Percentiles rank a stretch among this genome's conserved stretches.
phyloP scores from a whole-genome alignment of 441 rosid species.

The Cnidoscolus chayamansa region DNA sequence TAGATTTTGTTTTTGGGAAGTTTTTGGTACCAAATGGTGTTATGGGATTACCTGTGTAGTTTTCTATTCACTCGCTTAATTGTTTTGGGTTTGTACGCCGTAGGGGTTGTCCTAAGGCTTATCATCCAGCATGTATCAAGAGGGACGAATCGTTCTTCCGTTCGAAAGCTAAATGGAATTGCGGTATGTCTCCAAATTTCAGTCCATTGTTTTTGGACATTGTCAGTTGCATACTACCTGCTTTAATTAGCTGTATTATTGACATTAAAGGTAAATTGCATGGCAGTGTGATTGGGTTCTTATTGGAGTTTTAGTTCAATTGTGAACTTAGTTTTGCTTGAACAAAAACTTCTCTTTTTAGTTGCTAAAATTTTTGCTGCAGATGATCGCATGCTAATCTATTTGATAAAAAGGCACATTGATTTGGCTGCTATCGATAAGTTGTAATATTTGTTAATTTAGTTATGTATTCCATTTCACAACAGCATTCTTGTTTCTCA shows the following conservation, averaged over 20 bases:
- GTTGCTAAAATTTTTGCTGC: neutral
- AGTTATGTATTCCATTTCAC: neutral
- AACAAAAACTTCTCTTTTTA: neutral
- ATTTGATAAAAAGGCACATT: neutral
- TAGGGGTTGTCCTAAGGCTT: constrained; percentile 99
- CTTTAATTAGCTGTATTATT: neutral
- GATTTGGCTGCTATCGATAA: neutral
- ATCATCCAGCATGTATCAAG: constrained; percentile 93
- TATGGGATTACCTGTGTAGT: neutral
- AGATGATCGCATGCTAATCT: neutral
- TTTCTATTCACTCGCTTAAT: constrained; percentile 18
- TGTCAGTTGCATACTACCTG: neutral
- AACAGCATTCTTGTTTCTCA: neutral
- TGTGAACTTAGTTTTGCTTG: neutral
- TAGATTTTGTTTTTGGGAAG: neutral
- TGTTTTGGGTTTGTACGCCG: constrained; percentile 24
- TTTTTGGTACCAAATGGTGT: neutral
- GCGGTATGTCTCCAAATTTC: constrained; percentile 50
- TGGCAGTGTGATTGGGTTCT: neutral
- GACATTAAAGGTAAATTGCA: neutral
- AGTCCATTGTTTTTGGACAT: neutral
- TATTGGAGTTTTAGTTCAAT: neutral
- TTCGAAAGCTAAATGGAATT: constrained; percentile 93
- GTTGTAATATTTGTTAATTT: neutral
- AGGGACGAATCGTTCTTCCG: constrained; percentile 85